Percentiles rank a stretch among this genome's conserved stretches.
phyloP scores from a whole-genome alignment of 2,329 filamentous ascomycete genomes.

The Epichloe brachyelytri region DNA sequence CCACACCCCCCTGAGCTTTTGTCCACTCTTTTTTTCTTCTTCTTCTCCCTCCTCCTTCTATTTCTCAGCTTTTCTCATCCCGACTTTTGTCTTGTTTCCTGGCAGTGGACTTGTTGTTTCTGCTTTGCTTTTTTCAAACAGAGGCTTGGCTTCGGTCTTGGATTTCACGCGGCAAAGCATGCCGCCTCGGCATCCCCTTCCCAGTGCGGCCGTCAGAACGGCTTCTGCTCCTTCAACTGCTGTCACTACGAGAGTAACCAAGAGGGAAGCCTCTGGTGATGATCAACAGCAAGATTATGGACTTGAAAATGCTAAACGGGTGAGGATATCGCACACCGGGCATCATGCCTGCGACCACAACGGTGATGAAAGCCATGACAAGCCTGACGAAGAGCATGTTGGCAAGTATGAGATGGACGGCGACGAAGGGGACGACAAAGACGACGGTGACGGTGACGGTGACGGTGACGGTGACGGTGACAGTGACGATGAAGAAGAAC shows the following conservation, averaged over 20 bases:
- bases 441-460: neutral
- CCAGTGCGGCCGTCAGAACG: no score
- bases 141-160: no score
- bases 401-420: neutral
- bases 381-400: no score
- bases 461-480: neutral
- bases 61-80: no score
- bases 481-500: neutral
- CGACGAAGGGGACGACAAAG: neutral
- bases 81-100: no score
- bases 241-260: neutral
- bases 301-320: neutral
- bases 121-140: no score
- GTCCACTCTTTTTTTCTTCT: no score
- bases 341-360: neutral
- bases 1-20: no score
- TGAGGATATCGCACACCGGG: neutral
- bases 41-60: no score
- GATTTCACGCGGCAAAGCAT: neutral
- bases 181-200: neutral
- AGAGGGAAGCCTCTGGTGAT: neutral
- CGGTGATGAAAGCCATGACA: neutral
- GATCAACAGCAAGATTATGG: no score
- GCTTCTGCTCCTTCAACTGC: neutral
- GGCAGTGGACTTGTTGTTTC: no score